Percentiles rank a stretch among this genome's conserved stretches.
Evolutionary conservation across 1,139 yeast genomes (phyloP).

Genomic region (Diutina sp.): DNA sequence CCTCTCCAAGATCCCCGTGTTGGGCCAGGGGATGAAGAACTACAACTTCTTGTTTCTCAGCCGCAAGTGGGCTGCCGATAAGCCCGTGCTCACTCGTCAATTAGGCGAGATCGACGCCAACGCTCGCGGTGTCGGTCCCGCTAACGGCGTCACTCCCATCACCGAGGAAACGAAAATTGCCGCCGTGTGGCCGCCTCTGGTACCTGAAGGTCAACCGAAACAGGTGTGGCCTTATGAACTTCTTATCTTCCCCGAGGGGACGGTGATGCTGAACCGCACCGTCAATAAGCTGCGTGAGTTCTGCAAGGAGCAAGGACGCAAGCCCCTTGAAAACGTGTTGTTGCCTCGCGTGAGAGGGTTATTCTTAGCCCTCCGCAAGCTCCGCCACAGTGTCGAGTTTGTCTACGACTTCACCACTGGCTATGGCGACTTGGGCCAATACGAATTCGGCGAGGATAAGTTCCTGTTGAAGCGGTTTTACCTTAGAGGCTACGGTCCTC

Average conservation of each 20-base stretch:
- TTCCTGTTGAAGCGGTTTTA: constrained; percentile 57
- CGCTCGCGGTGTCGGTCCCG: constrained; percentile 39
- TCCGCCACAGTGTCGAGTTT: constrained; percentile 47
- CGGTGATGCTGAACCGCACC: constrained; percentile 66
- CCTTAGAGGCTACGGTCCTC: constrained; percentile 62
- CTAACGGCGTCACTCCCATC: constrained; percentile 25
- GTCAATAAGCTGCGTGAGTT: constrained; percentile 41
- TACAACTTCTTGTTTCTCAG: constrained; percentile 70
- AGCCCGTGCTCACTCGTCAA: constrained; percentile 40
- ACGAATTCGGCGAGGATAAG: constrained; percentile 66
- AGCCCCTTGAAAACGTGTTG: constrained; percentile 47
- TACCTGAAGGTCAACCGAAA: constrained; percentile 17
- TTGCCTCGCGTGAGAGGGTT: constrained; percentile 79
- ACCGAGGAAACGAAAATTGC: constrained; percentile 21
- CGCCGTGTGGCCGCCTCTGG: not conserved
- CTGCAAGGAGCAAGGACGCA: constrained; percentile 35
- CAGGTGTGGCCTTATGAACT: constrained; percentile 37
- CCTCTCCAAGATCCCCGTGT: constrained; percentile 54
- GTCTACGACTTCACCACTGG: constrained; percentile 80
- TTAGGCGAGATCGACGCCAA: constrained; percentile 44
- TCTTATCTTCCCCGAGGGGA: constrained; percentile 88
- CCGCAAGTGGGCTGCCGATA: constrained; percentile 78
- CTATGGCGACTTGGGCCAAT: constrained; percentile 53
- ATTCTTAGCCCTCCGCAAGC: constrained; percentile 46
- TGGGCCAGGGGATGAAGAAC: constrained; percentile 81